Percentiles rank a stretch among this genome's conserved stretches.
Conservation (phyloP, 352 stramenopile species). For the Phytophthora constricta region DNA sequence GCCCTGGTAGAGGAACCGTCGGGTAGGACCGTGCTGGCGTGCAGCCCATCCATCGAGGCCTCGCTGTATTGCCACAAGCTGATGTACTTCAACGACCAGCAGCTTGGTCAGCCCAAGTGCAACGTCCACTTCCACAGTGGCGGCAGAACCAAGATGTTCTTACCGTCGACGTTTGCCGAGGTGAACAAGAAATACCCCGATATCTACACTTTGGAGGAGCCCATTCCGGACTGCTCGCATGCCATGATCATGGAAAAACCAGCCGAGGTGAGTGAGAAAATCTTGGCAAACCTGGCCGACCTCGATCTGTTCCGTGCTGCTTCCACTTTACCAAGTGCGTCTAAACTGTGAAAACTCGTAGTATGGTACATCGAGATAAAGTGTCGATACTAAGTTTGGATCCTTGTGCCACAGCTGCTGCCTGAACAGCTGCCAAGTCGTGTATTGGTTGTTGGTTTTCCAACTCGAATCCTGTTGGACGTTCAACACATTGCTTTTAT, state of each 20-base stretch:
- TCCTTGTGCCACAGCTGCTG: too few relatives aligned
- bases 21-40: conserved; percentile 33
- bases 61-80: conserved; percentile 39
- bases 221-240: conserved; percentile 39
- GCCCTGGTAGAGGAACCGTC: conserved; percentile 24
- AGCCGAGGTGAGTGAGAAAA: conserved; percentile 28
- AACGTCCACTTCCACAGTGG: conserved; percentile 31
- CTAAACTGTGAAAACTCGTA: background rate
- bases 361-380: too few relatives aligned
- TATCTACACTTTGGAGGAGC: conserved; percentile 34
- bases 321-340: conserved; percentile 1
- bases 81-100: conserved; percentile 24
- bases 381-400: too few relatives aligned
- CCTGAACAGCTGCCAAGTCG: too few relatives aligned
- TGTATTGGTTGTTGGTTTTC: too few relatives aligned
- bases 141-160: conserved; percentile 42
- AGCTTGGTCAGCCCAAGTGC: conserved; percentile 27
- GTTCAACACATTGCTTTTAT: too few relatives aligned
- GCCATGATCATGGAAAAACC: conserved; percentile 48
- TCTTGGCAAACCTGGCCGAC: conserved; percentile 26
- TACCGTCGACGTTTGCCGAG: conserved; percentile 19
- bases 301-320: conserved; percentile 18
- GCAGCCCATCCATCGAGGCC: conserved; percentile 47
- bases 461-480: too few relatives aligned
- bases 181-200: conserved; percentile 29